phyloP scores from a whole-genome alignment of 2,329 filamentous ascomycete species.

The Diaporthe amygdali region DNA sequence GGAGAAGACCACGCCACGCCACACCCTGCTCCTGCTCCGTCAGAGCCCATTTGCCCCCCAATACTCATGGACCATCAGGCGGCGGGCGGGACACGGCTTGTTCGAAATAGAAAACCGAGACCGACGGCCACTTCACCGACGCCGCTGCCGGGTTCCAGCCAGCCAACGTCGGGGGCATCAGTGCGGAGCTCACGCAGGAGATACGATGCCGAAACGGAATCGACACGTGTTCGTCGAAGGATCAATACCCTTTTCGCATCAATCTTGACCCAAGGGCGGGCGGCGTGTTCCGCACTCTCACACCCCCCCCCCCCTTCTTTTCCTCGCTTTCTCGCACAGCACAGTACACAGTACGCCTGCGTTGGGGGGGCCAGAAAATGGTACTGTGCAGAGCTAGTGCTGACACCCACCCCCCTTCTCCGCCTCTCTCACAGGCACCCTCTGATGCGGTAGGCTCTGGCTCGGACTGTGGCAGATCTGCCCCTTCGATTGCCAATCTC shows the following conservation, averaged over 20 bases:
- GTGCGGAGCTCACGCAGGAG: background rate
- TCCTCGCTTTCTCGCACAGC: background rate
- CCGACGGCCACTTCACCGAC: conserved; percentile 7
- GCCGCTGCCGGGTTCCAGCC: conserved; percentile 7
- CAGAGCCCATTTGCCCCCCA: background rate
- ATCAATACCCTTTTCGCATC: conserved; percentile 10
- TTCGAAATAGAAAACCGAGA: conserved; percentile 2
- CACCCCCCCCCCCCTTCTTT: background rate
- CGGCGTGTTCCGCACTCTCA: background rate
- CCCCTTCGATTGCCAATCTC: conserved; percentile 5
- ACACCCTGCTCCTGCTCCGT: background rate
- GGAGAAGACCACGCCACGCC: background rate
- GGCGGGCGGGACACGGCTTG: background rate
- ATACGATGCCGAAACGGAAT: conserved; percentile 14
- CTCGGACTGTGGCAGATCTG: background rate
- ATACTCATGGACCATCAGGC: background rate
- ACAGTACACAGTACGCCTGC: background rate
- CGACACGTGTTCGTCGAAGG: conserved; percentile 14
- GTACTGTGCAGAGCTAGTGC: conserved; percentile 9
- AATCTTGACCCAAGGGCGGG: background rate
- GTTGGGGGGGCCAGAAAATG: background rate
- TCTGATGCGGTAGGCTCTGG: background rate
- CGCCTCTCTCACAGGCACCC: background rate
- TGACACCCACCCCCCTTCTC: background rate
- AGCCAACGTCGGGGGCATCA: background rate